Evolutionary conservation across 2,329 filamentous ascomycete species (phyloP).

Genomic region (Rhynchosporium graminicola): DNA sequence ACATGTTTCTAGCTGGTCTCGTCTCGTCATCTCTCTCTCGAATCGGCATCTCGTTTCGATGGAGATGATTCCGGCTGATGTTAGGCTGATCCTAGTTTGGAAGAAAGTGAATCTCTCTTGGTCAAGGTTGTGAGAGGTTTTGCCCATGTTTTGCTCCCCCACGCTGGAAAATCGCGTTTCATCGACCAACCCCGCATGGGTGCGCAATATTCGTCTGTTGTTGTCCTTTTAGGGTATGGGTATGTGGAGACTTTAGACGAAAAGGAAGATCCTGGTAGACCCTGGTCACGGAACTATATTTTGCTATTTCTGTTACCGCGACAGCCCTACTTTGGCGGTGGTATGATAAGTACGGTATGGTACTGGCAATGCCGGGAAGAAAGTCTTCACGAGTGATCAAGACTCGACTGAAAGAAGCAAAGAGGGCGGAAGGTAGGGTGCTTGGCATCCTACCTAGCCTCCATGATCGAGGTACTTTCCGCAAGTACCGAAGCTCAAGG

Average conservation of each 20-base stretch:
- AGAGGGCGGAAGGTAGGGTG: no score
- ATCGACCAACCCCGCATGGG: constrained; percentile 22
- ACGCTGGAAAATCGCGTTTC: constrained; percentile 26
- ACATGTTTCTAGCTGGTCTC: constrained; percentile 3
- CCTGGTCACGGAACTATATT: constrained; percentile 6
- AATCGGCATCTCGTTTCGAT: constrained; percentile 5
- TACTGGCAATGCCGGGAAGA: constrained; percentile 1
- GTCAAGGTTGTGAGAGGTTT: neutral
- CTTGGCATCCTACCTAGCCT: no score
- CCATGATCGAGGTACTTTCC: no score
- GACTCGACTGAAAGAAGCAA: no score
- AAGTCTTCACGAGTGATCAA: neutral
- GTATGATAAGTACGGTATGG: neutral
- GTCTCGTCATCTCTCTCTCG: neutral
- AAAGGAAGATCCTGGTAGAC: neutral
- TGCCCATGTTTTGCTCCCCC: constrained; percentile 14
- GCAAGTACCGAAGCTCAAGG: no score
- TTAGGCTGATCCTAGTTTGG: constrained; percentile 4
- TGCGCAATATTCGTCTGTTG: constrained; percentile 15
- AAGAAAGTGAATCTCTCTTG: neutral
- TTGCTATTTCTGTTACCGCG: constrained; percentile 18
- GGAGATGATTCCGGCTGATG: constrained; percentile 8
- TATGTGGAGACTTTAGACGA: constrained; percentile 11
- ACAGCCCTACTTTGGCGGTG: constrained; percentile 6
- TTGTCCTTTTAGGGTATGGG: constrained; percentile 12